Percentiles rank a stretch among this genome's conserved stretches.
Evolutionary conservation across 75 land plant species (phyloP).

Genomic region (Chamaecyparis obtusa): DNA sequence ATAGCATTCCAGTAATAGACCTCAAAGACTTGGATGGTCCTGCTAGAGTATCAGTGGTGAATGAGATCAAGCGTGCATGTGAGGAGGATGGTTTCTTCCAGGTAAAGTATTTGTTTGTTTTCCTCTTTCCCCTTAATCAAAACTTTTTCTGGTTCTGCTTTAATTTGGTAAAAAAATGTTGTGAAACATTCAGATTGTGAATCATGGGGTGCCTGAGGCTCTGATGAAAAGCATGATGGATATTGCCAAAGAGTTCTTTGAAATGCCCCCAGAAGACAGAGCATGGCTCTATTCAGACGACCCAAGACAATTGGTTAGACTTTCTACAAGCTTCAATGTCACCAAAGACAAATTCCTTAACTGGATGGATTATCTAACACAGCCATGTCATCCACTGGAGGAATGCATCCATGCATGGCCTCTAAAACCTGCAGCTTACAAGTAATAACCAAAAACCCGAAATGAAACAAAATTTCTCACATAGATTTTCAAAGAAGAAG

Average conservation of each 20-base stretch:
- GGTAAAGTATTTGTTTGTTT: conserved; percentile 15
- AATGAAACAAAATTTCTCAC: background rate
- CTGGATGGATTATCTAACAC: conserved; percentile 72
- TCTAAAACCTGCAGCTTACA: conserved; percentile 33
- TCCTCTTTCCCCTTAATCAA: background rate
- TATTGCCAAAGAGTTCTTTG: conserved; percentile 43
- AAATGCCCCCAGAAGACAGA: conserved; percentile 46
- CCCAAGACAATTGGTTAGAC: conserved; percentile 34
- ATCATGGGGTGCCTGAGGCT: conserved; percentile 55
- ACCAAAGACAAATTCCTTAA: conserved; percentile 41
- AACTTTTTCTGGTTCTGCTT: background rate
- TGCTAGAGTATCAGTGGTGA: conserved; percentile 11
- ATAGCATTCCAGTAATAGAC: conserved; percentile 49
- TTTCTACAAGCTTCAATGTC: conserved; percentile 49
- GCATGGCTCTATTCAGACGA: conserved; percentile 24
- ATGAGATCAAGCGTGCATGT: conserved; percentile 17
- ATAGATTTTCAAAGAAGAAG: background rate
- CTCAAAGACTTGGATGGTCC: conserved; percentile 37
- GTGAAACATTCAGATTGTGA: conserved; percentile 33
- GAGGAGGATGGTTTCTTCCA: conserved; percentile 28
- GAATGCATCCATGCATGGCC: conserved; percentile 50
- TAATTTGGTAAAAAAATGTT: background rate
- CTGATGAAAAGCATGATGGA: conserved; percentile 33
- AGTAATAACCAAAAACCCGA: background rate
- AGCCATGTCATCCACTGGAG: conserved; percentile 41